Evolutionary conservation across 768 basidiomycete genomes (phyloP), one percentile per base, ranked within the genome.

Genomic region (Tulasnella sp.): DNA sequence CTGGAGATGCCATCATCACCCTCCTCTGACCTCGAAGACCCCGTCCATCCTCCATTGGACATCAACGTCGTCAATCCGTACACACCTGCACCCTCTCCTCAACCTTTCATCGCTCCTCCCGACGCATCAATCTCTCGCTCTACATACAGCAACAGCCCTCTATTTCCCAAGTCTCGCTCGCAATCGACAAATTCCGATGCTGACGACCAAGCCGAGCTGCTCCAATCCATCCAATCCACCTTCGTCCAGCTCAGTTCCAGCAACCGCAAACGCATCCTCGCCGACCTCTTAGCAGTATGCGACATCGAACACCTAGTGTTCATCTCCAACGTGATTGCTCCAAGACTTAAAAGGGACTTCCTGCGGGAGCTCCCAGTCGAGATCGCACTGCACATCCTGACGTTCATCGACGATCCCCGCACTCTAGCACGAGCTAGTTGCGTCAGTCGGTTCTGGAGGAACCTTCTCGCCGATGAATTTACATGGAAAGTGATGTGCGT

Each of bases 401-500:
- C 89, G 79, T 96, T 92, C 85, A 88, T 97, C 64, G 91, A 95
- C 79, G 93, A 95, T 72, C 92, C 94, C 0, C 86, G 87, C 64
- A 92, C 93, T 0, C 90, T 98, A 14, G 88, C 91, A 0, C 87
- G 94, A 16, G 93, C 93, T 0, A 88, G 89, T 58, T 88, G 89
- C 46, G 96, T 97, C 41, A 93, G 92, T 83, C 87, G 88, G 77
- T 88, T 89, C 75, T 98, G 97, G 97, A 86, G 89, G 20, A 86
- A 85, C 22, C 88, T 98, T 8, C 88, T 92, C 9, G 86, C 88
- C 72, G 96, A 96, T 83, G 95, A 97, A 82, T 89, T 87, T 82
- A 87, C 94, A 16, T 98, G 96, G 97, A 92, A 90, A 85, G 83
- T 88, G 16, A 90, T 97, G 91, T 96, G 93, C 83, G 85, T 87